Evolutionary conservation across 257 asterid genomes (phyloP).

Genomic region (Scutellaria minor): DNA sequence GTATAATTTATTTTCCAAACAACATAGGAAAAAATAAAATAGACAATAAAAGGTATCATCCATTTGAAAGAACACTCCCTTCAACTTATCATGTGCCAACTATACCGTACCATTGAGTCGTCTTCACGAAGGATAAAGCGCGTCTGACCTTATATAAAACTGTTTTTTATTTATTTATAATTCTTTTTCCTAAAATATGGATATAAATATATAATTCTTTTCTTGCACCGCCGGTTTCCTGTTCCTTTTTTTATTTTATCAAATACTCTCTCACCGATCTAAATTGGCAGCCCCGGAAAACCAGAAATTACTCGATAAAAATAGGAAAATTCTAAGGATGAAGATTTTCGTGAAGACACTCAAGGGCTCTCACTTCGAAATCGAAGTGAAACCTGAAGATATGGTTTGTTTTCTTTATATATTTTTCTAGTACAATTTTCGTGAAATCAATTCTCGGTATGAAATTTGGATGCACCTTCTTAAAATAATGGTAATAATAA

Average conservation of each 20-base stretch:
- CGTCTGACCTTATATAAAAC: too few relatives aligned
- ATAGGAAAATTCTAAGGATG: slow-evolving; percentile 29
- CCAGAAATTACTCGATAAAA: not conserved
- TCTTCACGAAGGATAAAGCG: too few relatives aligned
- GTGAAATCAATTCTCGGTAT: not conserved
- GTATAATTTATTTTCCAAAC: too few relatives aligned
- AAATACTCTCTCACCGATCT: slow-evolving; percentile 35
- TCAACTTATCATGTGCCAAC: too few relatives aligned
- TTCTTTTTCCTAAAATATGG: too few relatives aligned
- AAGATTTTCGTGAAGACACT: slow-evolving; percentile 54
- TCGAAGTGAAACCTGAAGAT: slow-evolving; percentile 50
- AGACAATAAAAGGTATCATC: too few relatives aligned
- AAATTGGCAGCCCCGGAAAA: slow-evolving; percentile 8
- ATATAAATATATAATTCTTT: slow-evolving; percentile 5
- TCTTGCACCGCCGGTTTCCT: slow-evolving; percentile 36
- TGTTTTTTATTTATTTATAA: too few relatives aligned
- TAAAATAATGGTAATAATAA: too few relatives aligned
- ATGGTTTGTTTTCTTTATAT: slow-evolving; percentile 38
- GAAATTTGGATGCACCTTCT: not conserved
- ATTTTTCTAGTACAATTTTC: not conserved
- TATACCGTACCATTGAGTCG: too few relatives aligned
- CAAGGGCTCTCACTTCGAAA: slow-evolving; percentile 53
- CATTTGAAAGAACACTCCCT: too few relatives aligned
- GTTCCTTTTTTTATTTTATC: slow-evolving; percentile 17
- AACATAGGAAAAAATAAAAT: too few relatives aligned